Base-by-base conservation (phyloP, 2,329 filamentous ascomycete genomes). In the Setomelanomma holmii region DNA sequence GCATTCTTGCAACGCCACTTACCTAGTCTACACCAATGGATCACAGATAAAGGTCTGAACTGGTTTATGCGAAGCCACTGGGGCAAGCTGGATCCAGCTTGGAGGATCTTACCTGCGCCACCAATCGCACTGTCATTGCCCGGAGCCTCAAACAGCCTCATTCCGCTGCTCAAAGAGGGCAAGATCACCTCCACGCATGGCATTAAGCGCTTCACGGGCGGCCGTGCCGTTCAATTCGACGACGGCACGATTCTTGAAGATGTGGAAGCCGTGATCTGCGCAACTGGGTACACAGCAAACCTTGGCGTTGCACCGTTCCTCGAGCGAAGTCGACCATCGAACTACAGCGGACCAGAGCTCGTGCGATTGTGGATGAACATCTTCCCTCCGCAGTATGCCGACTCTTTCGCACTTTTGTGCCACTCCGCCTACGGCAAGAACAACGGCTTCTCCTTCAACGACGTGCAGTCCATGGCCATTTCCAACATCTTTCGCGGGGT, bases 221-320 rank as follows among this genome's bases (percentile, higher is more conserved):
- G 64, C 4, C 49, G 50, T 6, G 59, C 53, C 3, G 52, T 75
- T 10, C 63, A 72, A 44, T 55, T 76, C 10, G 53, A 58, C 8
- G 66, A 73, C 47, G 72, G 71, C 1, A 64, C 60, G 4, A 50
- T 63, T 8, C 55, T 75, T 14, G 55, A 66, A 14, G 61, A 69
- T 23, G 61, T 75, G 22, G 69, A 75, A 47, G 65, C 64, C 10
- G 67, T 76, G 22, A 67, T 76, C 36, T 75, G 61, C 49, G 73
- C 71, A 49, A 76, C 73, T 7, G 73, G 73, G 38, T 76, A 75
- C 55, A 48, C 58, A n/a, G 54, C 69, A 40, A 56, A 62, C 23
- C 46, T 71, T 17, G 22, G 67, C 5, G 63, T 66, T 11, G 55
- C 57, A 6, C 59, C 63, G 21, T 69, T 74, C 38, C 68, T 67